Base-by-base conservation (phyloP, 495 filamentous ascomycete genomes). In the Neurospora africana region DNA sequence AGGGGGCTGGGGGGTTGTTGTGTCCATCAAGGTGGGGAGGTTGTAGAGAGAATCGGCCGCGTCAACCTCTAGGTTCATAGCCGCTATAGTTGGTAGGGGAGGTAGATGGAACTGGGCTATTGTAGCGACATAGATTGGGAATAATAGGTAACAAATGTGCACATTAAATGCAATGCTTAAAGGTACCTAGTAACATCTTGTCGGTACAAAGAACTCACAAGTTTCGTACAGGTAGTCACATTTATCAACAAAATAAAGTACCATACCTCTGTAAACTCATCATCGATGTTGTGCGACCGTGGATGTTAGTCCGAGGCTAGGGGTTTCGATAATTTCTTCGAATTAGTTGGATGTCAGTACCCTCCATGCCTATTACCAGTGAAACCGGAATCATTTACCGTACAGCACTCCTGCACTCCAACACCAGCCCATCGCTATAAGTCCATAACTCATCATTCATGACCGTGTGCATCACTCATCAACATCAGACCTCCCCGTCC, bases 1-100 rank as follows among this genome's bases (percentile, higher is more conserved):
- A 72, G 80, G 74, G 1, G 87, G 87, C 0, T 87, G 81, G 75
- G 84, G 81, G 15, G 78, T 88, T 76, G 81, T 88, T 23, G 77
- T 87, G 3, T 75, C 74, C 6, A 75, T 85, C 3, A 74, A 41
- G 68, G 36, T 74, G 19, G 35, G 41, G 41, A 36, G 37, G 9
- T 68, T 68, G 47, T 47, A 68, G 27, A 21, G 4, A 30, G 30
- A 44, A 10, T 44, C 8, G 43, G 39, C 19, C n/a, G 8, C 11
- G 43, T 21, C 19, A 21, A 44, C n/a, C 19, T 44, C 3, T 2
- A 21, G 19, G n/a, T 44, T 44, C 2, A n/a, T 44, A 2, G 19
- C 19, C 43, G 19, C 10, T 21, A 3, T 4, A 2, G 7, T 9
- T n/a, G 43, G 19, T 9, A 21, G 19, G 19, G 43, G 9, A 44